Base-by-base conservation (phyloP, 306 rosid genomes). In the Rubus parviflorus region DNA sequence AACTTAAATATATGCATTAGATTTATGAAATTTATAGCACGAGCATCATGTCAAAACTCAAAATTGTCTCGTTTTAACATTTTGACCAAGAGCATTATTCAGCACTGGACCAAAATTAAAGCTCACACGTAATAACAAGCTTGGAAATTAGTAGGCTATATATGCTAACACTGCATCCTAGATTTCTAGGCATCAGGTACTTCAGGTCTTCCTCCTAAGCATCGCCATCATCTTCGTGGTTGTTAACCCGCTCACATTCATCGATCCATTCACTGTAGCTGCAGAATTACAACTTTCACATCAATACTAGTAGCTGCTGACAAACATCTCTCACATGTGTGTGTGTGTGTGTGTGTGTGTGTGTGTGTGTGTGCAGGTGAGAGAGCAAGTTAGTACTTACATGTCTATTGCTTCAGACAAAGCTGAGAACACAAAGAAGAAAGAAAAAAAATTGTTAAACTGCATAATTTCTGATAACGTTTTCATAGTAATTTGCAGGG, bases 201-300 rank as follows among this genome's bases (percentile, higher is more conserved):
- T 62, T 58, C 68, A 66, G 41, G 57, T 11, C 22, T 6, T 52
- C 61, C 49, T 41, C 75, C 85, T 88, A 84, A 12, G 88, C 86
- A 8, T 91, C 90, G 35, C 80, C 96, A 14, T 91, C 90, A 47
- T 91, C 94, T 68, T 91, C 94, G 46, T 49, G 70, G 74, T 30
- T 82, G 89, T 91, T 91, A 76, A 87, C 97, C 81, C 82, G 85
- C 80, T 89, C 97, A n/a, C 92, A 91, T 88, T 91, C 97, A 80
- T 91, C 97, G 37, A 87, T 91, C 93, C 93, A 89, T 80, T 91
- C 97, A 11, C 92, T 91, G 82, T 91, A 91, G 87, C 97, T 91
- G 89, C 76, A 78, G 37, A 62, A 22, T 57, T 73, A 4, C 57
- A 52, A 54, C 61, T 47, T 64, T n/a, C 13, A 22, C 46, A 65